Conservation (phyloP, 2,329 filamentous ascomycete species). For the Aspergillus fumigatus region DNA sequence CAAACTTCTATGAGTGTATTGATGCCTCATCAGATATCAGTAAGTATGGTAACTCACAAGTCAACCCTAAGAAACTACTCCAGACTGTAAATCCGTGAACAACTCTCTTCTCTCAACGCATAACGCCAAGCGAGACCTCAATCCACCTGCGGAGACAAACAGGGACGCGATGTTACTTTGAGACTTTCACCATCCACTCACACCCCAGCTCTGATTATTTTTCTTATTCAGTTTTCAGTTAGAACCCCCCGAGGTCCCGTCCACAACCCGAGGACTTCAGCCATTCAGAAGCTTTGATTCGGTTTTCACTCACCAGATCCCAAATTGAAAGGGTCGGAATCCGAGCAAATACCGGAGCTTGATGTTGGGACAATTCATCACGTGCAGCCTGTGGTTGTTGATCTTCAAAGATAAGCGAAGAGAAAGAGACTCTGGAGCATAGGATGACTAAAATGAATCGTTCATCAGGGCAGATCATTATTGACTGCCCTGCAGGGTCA, state of each 20-base stretch:
- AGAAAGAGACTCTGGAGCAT: too few relatives aligned
- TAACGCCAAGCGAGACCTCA: not conserved
- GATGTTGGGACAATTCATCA: too few relatives aligned
- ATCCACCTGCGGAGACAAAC: not conserved
- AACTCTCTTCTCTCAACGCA: not conserved
- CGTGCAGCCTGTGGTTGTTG: too few relatives aligned
- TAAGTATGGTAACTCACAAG: not conserved
- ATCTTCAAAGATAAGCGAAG: too few relatives aligned
- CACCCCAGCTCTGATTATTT: not conserved
- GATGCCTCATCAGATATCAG: not conserved
- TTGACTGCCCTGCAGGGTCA: too few relatives aligned
- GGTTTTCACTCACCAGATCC: not conserved
- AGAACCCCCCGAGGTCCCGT: not conserved
- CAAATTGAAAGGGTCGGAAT: not conserved
- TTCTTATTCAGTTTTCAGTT: not conserved
- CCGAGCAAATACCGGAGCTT: not conserved
- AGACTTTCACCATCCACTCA: constrained; percentile 1
- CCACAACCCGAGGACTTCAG: not conserved
- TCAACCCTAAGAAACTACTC: not conserved
- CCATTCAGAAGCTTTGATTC: constrained; percentile 1
- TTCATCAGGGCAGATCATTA: too few relatives aligned
- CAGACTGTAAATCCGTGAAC: not conserved
- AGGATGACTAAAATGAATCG: too few relatives aligned
- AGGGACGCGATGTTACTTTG: constrained; percentile 5
- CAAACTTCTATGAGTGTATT: not conserved